Evolutionary conservation across 805 yeast genomes (phyloP).

Genomic region (Teunomyces stri): DNA sequence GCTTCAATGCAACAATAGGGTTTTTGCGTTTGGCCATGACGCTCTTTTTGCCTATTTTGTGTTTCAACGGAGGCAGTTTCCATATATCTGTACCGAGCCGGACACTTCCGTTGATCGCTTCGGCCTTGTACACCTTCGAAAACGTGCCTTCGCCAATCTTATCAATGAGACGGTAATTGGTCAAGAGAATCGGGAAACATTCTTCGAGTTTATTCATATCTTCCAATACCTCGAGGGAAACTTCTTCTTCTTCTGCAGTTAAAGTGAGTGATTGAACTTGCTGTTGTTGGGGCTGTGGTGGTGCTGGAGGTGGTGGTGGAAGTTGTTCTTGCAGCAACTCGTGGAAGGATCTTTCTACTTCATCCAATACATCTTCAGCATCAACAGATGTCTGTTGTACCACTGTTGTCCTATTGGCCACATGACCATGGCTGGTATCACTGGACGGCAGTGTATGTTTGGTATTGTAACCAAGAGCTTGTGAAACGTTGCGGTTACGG

Average conservation of each 20-base stretch:
- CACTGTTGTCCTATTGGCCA: conserved; percentile 1
- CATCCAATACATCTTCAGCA: not conserved
- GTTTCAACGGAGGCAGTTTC: conserved; percentile 45
- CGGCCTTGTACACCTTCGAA: conserved; percentile 60
- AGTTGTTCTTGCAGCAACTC: not conserved
- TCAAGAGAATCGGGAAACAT: conserved; percentile 52
- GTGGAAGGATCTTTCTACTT: not conserved
- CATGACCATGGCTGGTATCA: not conserved
- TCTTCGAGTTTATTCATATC: conserved; percentile 56
- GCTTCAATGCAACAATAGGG: conserved; percentile 78
- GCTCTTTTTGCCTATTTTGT: conserved; percentile 20
- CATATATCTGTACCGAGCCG: conserved; percentile 39
- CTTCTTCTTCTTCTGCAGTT: conserved; percentile 42
- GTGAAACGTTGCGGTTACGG: conserved; percentile 17
- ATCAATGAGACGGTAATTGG: conserved; percentile 49
- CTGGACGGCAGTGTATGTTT: not conserved
- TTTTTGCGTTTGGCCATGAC: conserved; percentile 25
- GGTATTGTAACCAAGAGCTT: conserved; percentile 1
- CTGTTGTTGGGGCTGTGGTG: not conserved
- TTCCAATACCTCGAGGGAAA: conserved; percentile 51
- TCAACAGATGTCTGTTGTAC: conserved; percentile 4
- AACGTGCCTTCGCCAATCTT: conserved; percentile 70
- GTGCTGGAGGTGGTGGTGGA: not conserved
- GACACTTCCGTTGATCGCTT: conserved; percentile 45
- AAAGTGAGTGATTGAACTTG: not conserved